Evolutionary conservation across 2,329 filamentous ascomycete species (phyloP), one percentile per base, ranked within the genome.

Genomic region (Erysiphe pulchra): DNA sequence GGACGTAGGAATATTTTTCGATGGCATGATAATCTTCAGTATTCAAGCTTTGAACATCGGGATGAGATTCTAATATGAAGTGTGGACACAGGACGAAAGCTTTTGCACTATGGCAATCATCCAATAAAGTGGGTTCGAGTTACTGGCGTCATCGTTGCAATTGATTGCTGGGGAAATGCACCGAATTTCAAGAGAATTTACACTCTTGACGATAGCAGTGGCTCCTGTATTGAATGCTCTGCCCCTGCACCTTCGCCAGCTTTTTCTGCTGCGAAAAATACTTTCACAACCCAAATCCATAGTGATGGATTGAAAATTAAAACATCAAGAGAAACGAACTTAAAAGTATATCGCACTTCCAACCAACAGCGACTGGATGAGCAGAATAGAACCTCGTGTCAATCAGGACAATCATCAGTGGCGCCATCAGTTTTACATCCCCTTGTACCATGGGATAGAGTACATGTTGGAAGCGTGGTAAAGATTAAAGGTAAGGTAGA

Each of bases 61-160:
- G 34, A n/a, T n/a, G 14, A 31, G 14, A 33, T 14, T 30, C 18
- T 8, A 33, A 11, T 28, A 17, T 37, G 14, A 37, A 1, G 17
- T 17, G 34, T 37, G 30, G 10, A n/a, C 14, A 12, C 16, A 39
- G 44, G 44, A 6, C 20, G 28, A 10, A 34, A 18, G 14, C 63
- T 77, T 32, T 77, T 67, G 56, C 84, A 85, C 59, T 68, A 75
- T 61, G 60, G 67, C 44, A 86, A 85, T 58, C 74, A 86, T 52
- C 81, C 81, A 0, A 73, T 87, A 53, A 73, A 75, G 67, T 86
- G 77, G 71, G 71, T 81, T 45, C 75, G 77, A 49, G 60, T 86
- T 31, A 69, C 75, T 8, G 82, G 82, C 30, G 60, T 84, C 9
- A 68, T 87, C 18, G 75, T 85, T 46, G 71, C 70, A 12, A 61